Evolutionary conservation across 345 rosid species (phyloP).

Genomic region (Stellera chamaejasme): DNA sequence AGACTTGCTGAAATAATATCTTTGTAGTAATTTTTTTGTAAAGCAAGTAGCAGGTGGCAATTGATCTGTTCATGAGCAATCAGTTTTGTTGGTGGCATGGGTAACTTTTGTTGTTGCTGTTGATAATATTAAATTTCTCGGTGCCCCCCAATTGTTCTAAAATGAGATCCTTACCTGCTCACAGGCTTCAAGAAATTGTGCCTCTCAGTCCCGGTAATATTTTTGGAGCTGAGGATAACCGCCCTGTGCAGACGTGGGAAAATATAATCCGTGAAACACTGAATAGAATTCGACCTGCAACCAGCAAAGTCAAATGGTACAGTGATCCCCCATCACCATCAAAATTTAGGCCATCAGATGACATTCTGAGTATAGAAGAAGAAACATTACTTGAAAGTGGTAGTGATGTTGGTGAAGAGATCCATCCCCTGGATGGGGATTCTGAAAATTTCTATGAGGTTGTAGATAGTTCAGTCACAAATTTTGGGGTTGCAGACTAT

Average conservation of each 20-base stretch:
- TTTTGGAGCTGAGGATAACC: conserved; percentile 86
- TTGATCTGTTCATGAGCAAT: too few relatives aligned
- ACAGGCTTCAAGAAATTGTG: conserved; percentile 88
- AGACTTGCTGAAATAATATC: too few relatives aligned
- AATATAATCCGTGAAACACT: conserved; percentile 69
- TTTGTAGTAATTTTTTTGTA: too few relatives aligned
- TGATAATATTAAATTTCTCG: too few relatives aligned
- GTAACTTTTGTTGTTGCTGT: too few relatives aligned
- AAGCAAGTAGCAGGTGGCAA: too few relatives aligned
- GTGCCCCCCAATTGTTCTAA: too few relatives aligned
- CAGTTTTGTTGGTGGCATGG: too few relatives aligned
- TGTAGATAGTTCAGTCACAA: conserved; percentile 18
- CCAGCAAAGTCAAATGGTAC: conserved; percentile 46
- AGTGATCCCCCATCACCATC: conserved; percentile 98
- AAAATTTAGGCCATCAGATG: conserved; percentile 60
- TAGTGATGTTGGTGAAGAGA: conserved; percentile 70
- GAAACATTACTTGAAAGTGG: conserved; percentile 65
- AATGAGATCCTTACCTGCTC: background rate
- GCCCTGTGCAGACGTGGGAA: conserved; percentile 83
- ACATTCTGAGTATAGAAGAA: conserved; percentile 55
- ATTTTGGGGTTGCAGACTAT: conserved; percentile 12
- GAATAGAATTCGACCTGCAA: conserved; percentile 43
- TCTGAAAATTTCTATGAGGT: conserved; percentile 16
- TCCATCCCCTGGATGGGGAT: conserved; percentile 71
- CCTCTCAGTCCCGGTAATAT: conserved; percentile 93